These are phyloP conservation scores for Fusarium guadeloupense DNA, from an alignment of 2,329 filamentous ascomycete genomes.

Conservation along the genomic window DNA sequence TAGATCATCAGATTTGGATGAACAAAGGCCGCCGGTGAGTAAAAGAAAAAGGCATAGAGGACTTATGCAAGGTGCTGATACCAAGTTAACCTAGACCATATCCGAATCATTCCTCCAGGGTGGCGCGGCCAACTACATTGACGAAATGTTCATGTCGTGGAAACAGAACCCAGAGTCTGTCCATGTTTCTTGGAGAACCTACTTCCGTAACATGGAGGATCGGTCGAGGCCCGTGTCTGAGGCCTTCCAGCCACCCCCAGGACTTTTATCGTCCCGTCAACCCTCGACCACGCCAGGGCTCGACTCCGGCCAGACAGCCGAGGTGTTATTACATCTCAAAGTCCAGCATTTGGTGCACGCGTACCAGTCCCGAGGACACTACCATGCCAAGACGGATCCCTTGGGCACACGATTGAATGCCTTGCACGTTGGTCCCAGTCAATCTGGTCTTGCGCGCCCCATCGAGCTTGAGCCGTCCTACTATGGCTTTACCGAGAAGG, in stretches of 20 bases:
- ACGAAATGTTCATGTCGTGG: constrained; percentile 99
- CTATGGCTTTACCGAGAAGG: constrained; percentile 92
- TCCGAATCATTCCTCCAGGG: constrained; percentile 77
- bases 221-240: constrained; percentile 95
- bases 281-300: constrained; percentile 56
- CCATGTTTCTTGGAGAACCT: constrained; percentile 97
- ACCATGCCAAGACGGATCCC: constrained; percentile 96
- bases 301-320: constrained; percentile 53
- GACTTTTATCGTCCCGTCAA: constrained; percentile 82
- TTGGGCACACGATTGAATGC: constrained; percentile 80
- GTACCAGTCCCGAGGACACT: constrained; percentile 95
- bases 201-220: constrained; percentile 98
- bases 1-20: background rate
- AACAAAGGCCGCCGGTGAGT: background rate
- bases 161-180: constrained; percentile 84
- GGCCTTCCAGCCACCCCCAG: constrained; percentile 94
- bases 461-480: constrained; percentile 88
- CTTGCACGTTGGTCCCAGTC: constrained; percentile 9
- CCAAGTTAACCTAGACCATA: background rate
- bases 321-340: constrained; percentile 66
- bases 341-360: constrained; percentile 54
- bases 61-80: background rate
- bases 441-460: constrained; percentile 65
- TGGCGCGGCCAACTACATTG: constrained; percentile 96
- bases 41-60: background rate